A percentile compares a stretch with the other conserved stretches of the same genome.
Evolutionary conservation across 2,329 filamentous ascomycete species (phyloP).

Genomic region (Thielaviopsis punctulata): DNA sequence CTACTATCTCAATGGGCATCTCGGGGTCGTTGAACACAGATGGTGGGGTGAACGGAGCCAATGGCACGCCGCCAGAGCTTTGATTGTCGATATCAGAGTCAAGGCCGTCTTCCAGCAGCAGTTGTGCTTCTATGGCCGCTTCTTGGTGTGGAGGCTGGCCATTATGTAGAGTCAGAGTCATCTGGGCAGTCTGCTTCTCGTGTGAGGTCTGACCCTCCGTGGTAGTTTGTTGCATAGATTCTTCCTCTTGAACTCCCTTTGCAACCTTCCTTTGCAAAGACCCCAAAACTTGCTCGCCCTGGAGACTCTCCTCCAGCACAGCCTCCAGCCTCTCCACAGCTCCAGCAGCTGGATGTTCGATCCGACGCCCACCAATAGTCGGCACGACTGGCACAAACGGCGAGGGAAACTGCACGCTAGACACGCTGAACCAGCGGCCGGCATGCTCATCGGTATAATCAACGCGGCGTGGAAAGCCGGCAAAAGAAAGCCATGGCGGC

Average conservation of each 20-base stretch:
- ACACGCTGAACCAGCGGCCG: slow-evolving; percentile 13
- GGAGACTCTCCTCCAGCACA: not conserved
- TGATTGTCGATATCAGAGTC: not conserved
- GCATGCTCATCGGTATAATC: slow-evolving; percentile 20
- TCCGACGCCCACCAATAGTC: not conserved
- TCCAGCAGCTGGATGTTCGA: not conserved
- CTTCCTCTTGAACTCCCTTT: not conserved
- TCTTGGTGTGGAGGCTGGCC: too few species aligned
- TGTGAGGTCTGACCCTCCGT: too few species aligned
- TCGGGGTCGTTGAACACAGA: not conserved
- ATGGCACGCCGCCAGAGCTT: not conserved
- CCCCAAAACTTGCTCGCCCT: too few species aligned
- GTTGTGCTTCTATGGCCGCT: not conserved
- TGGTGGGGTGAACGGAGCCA: not conserved
- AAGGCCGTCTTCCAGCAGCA: not conserved
- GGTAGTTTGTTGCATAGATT: too few species aligned
- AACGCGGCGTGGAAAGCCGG: slow-evolving; percentile 27
- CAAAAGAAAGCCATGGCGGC: slow-evolving; percentile 27
- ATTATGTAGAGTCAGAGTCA: too few species aligned
- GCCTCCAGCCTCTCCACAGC: not conserved
- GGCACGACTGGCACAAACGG: not conserved
- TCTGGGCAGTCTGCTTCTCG: too few species aligned
- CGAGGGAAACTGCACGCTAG: not conserved
- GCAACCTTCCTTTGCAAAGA: too few species aligned
- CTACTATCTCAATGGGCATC: not conserved